These are phyloP conservation scores for Thraustochytrium sp. DNA, from an alignment of 352 stramenopile genomes.

Conservation along the genomic window DNA sequence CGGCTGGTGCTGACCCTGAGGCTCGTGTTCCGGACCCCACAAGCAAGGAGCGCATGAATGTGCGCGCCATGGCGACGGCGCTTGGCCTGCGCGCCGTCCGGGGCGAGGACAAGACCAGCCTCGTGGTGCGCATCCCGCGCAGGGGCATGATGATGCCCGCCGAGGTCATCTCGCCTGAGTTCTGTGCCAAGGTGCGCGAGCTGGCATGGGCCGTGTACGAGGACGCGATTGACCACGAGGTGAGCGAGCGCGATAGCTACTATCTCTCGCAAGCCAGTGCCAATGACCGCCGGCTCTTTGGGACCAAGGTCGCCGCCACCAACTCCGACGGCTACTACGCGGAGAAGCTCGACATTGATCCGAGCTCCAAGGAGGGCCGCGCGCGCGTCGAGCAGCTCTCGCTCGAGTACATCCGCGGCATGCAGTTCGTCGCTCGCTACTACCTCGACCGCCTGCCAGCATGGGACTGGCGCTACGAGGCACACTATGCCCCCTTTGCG, in stretches of 20 bases:
- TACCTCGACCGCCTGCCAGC: constrained; percentile 96
- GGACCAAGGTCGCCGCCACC: neutral
- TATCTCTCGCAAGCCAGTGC: neutral
- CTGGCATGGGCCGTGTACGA: neutral
- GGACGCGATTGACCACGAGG: neutral
- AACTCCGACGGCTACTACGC: constrained; percentile 60
- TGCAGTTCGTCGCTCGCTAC: constrained; percentile 98
- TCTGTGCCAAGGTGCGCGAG: no score
- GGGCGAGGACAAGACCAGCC: no score
- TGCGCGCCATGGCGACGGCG: no score
- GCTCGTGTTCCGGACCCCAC: no score
- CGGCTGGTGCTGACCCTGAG: no score
- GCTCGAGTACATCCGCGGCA: constrained; percentile 55
- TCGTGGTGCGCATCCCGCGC: no score
- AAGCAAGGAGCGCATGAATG: no score
- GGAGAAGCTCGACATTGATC: constrained; percentile 32
- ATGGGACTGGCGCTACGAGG: constrained; percentile 99
- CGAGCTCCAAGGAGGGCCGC: neutral
- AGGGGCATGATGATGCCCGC: no score
- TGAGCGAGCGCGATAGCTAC: neutral
- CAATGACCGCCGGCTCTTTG: neutral
- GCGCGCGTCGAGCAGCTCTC: neutral
- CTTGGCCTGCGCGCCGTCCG: no score
- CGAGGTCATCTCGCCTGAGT: no score
- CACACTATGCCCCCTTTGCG: constrained; percentile 93